Percentiles rank a stretch among this genome's conserved stretches.
phyloP scores from a whole-genome alignment of 257 asterid genomes.

The Coffea canephora region DNA sequence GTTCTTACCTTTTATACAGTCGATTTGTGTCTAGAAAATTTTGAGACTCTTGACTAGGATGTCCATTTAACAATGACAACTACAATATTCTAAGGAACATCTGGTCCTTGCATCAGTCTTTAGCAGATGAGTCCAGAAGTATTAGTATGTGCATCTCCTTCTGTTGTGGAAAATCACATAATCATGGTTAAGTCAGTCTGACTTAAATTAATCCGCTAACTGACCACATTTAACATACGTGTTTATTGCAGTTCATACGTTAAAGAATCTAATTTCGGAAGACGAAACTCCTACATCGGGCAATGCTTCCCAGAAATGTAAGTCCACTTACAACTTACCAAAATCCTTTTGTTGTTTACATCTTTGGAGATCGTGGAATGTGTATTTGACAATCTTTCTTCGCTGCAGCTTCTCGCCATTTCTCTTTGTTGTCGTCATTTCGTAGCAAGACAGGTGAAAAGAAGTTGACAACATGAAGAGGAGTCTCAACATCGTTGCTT shows the following conservation, averaged over 20 bases:
- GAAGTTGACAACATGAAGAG: slow-evolving; percentile 39
- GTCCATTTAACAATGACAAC: neutral
- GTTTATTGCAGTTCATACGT: slow-evolving; percentile 55
- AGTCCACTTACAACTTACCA: slow-evolving; percentile 24
- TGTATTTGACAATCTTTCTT: slow-evolving; percentile 12
- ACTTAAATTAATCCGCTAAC: neutral
- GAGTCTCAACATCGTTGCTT: neutral
- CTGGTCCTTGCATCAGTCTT: neutral
- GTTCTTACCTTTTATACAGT: neutral
- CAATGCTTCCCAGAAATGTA: slow-evolving; percentile 61
- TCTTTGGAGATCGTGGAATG: neutral
- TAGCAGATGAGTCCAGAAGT: neutral
- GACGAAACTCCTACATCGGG: slow-evolving; percentile 60
- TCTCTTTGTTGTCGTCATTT: slow-evolving; percentile 72
- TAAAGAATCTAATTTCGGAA: slow-evolving; percentile 72
- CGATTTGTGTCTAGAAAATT: neutral
- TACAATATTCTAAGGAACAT: neutral
- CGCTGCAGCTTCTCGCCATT: slow-evolving; percentile 68
- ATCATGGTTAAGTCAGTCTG: neutral
- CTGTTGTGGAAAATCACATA: neutral
- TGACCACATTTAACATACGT: neutral
- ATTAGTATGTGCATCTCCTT: neutral
- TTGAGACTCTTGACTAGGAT: slow-evolving; percentile 2
- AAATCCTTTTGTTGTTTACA: neutral
- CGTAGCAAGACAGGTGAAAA: slow-evolving; percentile 71